These are phyloP conservation scores for Penicillium sp. DNA, from an alignment of 2,329 filamentous ascomycete species.

Conservation along the genomic window DNA sequence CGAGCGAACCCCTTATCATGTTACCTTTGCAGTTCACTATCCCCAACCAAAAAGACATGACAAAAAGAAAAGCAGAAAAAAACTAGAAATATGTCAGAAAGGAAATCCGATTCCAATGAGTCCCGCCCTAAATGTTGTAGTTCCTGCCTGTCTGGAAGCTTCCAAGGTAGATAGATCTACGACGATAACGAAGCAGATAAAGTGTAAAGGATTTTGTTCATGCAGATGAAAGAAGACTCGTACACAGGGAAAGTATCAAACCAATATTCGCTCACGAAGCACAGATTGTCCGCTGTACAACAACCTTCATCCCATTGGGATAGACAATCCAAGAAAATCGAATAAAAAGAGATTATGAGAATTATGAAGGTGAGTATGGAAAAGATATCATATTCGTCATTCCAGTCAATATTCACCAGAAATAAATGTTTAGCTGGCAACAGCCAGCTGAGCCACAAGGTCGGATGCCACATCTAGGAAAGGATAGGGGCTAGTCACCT, in stretches of 20 bases:
- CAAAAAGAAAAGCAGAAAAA: background rate
- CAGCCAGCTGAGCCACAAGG: slow-evolving; percentile 89
- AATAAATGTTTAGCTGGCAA: slow-evolving; percentile 59
- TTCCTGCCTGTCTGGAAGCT: background rate
- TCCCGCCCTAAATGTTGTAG: background rate
- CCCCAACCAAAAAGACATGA: no score
- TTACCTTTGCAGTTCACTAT: no score
- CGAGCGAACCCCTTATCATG: no score
- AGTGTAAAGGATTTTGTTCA: background rate
- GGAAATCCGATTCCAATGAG: background rate
- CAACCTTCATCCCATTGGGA: background rate
- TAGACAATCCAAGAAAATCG: background rate
- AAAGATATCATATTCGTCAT: slow-evolving; percentile 11
- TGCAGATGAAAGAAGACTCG: slow-evolving; percentile 3
- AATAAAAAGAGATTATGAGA: slow-evolving; percentile 6
- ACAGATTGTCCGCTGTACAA: slow-evolving; percentile 18
- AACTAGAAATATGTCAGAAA: background rate
- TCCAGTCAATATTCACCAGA: background rate
- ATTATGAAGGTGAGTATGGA: slow-evolving; percentile 7
- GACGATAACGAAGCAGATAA: background rate
- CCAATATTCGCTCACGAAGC: slow-evolving; percentile 19
- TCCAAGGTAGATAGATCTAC: background rate
- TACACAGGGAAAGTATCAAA: slow-evolving; percentile 9
- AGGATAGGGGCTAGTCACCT: slow-evolving; percentile 91
- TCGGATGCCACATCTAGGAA: slow-evolving; percentile 92